Conservation (phyloP, 1,139 yeast genomes). For the Citeromyces siamensis region DNA sequence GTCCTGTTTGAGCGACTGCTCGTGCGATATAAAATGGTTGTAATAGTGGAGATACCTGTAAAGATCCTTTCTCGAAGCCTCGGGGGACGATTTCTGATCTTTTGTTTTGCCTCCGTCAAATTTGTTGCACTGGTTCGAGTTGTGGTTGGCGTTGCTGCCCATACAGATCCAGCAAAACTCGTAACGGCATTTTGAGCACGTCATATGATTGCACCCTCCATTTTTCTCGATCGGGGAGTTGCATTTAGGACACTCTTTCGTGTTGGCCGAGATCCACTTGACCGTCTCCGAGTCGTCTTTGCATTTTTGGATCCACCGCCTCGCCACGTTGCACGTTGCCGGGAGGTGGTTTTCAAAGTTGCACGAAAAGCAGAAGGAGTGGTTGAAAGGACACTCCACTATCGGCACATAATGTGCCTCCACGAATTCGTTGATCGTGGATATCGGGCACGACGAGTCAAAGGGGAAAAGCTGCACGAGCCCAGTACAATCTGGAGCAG, state of each 20-base stretch:
- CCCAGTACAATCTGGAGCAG: conserved; percentile 69
- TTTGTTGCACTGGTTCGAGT: conserved; percentile 55
- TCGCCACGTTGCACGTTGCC: conserved; percentile 61
- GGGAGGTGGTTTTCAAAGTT: conserved; percentile 74
- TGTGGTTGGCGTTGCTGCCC: conserved; percentile 69
- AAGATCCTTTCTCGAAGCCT: conserved; percentile 29
- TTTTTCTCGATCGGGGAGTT: conserved; percentile 44
- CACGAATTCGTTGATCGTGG: conserved; percentile 20
- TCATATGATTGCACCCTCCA: conserved; percentile 97
- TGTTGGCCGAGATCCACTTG: conserved; percentile 82
- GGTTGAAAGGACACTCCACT: conserved; percentile 56
- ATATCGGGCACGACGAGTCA: conserved; percentile 14
- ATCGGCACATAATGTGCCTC: conserved; percentile 36
- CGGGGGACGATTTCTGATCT: conserved; percentile 22
- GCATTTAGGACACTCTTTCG: conserved; percentile 74
- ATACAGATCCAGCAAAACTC: conserved; percentile 95
- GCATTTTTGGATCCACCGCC: conserved; percentile 69
- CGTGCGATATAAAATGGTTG: conserved; percentile 66
- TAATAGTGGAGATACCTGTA: conserved; percentile 69
- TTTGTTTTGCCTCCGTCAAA: conserved; percentile 30
- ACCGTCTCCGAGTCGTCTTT: conserved; percentile 82
- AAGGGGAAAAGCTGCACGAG: conserved; percentile 37
- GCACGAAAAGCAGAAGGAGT: conserved; percentile 75
- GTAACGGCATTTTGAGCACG: conserved; percentile 61
- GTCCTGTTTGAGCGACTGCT: conserved; percentile 68